Percentiles rank a stretch among this genome's conserved stretches.
phyloP scores from a whole-genome alignment of 106 monocot genomes.

The Apostasia ramifera region DNA sequence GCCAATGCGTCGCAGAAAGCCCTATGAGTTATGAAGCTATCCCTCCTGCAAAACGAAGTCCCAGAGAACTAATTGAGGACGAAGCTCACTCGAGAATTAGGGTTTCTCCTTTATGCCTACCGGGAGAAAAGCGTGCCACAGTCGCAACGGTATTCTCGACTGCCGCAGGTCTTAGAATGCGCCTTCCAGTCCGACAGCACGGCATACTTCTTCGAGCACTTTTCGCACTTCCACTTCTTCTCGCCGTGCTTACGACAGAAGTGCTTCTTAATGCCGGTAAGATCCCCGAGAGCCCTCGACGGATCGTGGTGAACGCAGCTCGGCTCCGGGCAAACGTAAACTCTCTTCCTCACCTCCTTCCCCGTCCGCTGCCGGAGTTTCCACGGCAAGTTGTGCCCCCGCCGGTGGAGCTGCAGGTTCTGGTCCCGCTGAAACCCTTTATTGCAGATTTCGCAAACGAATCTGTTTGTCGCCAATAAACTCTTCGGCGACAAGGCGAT shows the following conservation, averaged over 20 bases:
- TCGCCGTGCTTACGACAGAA: slow-evolving; percentile 68
- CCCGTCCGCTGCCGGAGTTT: slow-evolving; percentile 38
- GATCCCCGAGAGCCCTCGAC: slow-evolving; percentile 27
- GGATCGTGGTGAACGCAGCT: slow-evolving; percentile 33
- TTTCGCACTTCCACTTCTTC: slow-evolving; percentile 77
- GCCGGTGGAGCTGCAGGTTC: slow-evolving; percentile 38
- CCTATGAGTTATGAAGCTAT: slow-evolving; percentile 37
- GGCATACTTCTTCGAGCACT: slow-evolving; percentile 63
- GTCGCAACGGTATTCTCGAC: slow-evolving; percentile 1
- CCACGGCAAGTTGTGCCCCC: slow-evolving; percentile 48
- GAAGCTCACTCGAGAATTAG: not conserved
- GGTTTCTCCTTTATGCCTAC: not conserved
- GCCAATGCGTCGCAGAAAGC: slow-evolving; percentile 45
- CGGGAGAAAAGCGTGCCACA: slow-evolving; percentile 3
- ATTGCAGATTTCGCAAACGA: slow-evolving; percentile 49
- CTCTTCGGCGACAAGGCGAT: slow-evolving; percentile 38
- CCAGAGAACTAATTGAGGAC: too few species aligned
- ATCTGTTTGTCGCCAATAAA: slow-evolving; percentile 39
- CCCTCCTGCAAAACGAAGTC: slow-evolving; percentile 13
- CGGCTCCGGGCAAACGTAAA: slow-evolving; percentile 31
- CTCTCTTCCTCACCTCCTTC: slow-evolving; percentile 28
- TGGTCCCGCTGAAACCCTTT: slow-evolving; percentile 46
- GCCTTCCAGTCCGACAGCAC: slow-evolving; percentile 95
- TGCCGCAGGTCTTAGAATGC: slow-evolving; percentile 3
- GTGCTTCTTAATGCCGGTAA: slow-evolving; percentile 41